Conservation (phyloP, 179 eudicot species). For the Spergularia azorica region DNA sequence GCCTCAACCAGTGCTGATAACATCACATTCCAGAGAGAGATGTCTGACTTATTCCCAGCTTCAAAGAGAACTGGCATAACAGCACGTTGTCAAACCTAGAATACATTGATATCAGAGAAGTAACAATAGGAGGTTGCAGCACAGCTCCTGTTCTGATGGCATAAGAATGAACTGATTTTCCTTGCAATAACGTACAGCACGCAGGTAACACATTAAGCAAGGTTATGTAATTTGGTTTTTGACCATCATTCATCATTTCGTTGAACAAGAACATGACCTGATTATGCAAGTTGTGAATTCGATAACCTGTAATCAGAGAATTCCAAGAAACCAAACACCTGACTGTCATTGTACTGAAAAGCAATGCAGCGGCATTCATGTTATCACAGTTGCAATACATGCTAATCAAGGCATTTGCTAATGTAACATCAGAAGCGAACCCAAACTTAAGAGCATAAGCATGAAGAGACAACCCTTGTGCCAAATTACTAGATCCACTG, state of each 20-base stretch:
- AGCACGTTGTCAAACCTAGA: constrained; percentile 43
- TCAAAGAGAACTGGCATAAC: constrained; percentile 53
- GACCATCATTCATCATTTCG: constrained; percentile 43
- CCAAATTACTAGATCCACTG: constrained; percentile 31
- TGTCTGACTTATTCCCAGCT: constrained; percentile 40
- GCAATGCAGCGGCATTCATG: constrained; percentile 35
- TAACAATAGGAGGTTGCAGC: constrained; percentile 49
- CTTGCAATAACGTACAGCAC: constrained; percentile 46
- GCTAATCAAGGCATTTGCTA: constrained; percentile 66
- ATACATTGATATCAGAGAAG: constrained; percentile 67
- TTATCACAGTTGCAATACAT: constrained; percentile 61
- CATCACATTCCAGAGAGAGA: constrained; percentile 67
- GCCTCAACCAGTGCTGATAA: constrained; percentile 47
- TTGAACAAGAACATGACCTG: constrained; percentile 39
- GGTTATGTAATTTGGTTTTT: constrained; percentile 61
- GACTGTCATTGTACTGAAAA: constrained; percentile 44
- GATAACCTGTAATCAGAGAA: constrained; percentile 58
- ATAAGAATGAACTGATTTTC: constrained; percentile 60
- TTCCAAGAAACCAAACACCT: constrained; percentile 70
- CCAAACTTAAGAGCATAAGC: constrained; percentile 51
- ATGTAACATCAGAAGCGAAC: constrained; percentile 42
- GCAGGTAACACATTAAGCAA: constrained; percentile 53
- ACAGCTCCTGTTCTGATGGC: constrained; percentile 38
- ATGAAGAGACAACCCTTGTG: constrained; percentile 59
- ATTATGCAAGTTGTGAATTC: constrained; percentile 30